Conservation (phyloP, 139 green algal genomes). For the Eudorina sp. region DNA sequence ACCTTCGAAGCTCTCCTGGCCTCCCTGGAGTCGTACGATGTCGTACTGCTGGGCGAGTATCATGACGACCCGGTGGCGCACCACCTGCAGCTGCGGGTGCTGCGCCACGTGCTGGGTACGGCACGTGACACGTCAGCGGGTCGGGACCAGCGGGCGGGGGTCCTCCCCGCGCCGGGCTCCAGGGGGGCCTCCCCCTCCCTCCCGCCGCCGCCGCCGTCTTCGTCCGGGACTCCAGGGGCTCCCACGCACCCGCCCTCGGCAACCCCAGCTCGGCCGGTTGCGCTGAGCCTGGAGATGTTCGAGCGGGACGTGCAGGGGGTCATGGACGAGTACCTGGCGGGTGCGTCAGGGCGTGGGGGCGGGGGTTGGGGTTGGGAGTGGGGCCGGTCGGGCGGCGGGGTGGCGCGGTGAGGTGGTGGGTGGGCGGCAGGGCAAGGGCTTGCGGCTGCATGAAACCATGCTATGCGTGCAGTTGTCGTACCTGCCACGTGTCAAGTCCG, state of each 20-base stretch:
- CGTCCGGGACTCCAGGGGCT: no score
- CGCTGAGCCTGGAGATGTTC: conserved; percentile 72
- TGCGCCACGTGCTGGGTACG: conserved; percentile 20
- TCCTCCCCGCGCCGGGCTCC: no score
- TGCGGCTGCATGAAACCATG: no score
- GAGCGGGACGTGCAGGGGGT: conserved; percentile 68
- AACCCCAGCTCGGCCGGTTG: conserved; percentile 26
- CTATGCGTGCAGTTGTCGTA: no score
- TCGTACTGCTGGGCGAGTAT: conserved; percentile 61
- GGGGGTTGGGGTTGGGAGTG: background rate
- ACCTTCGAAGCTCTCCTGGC: conserved; percentile 1
- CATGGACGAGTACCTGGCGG: conserved; percentile 65
- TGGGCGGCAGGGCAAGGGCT: background rate
- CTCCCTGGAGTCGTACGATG: conserved; percentile 43
- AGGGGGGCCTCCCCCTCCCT: no score
- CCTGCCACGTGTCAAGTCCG: no score
- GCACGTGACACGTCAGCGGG: no score
- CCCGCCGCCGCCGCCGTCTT: no score
- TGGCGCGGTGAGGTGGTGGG: background rate
- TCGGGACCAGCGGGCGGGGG: no score
- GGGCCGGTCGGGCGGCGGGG: no score
- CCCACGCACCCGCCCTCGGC: no score
- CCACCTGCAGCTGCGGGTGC: conserved; percentile 50
- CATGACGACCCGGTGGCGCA: conserved; percentile 65
- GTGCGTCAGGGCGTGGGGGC: background rate